Base-by-base conservation (phyloP, 2,329 filamentous ascomycete species). In the Apiospora phragmitis region DNA sequence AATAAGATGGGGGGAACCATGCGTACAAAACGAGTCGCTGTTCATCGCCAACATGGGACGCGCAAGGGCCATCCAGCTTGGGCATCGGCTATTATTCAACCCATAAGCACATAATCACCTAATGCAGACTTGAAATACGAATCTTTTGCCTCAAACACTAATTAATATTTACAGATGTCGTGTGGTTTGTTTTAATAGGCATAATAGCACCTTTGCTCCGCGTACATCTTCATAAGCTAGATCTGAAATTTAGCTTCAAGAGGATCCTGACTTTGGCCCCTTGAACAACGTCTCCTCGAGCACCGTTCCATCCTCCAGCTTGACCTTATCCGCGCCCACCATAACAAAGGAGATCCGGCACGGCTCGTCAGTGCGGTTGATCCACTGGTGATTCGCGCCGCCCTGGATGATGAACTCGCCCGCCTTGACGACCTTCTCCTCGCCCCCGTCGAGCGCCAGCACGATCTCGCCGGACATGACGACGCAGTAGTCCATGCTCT, bases 401-500 rank as follows among this genome's bases (percentile, higher is more conserved):
- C 81, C 76, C 74, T 85, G 81, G 0, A 85, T 77, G 43, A 84
- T 75, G n/a, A 81, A 73, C 59, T 85, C 83, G 14, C 83, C 83
- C 2, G 75, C 73, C 38, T 71, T 71, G 2, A 85, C 35, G 5
- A 75, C 78, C 71, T 77, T 83, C 75, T 83, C 82, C 70, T 85
- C 85, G 1, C 87, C 87, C 24, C 83, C 83, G 71, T 88, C 87
- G 7, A 89, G 77, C 5, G 84, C 70, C 77, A 89, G 80, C 71
- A 87, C 85, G 41, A 89, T 75, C 73, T 83, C 81, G 1, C 88
- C 88, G 73, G 89, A 86, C 8, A 89, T 74, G 3, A 89, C 82
- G 69, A 89, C 81, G 3, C 86, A 87, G 72, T 86, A 89, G 74
- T 89, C 87, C 5, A 89, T 78, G 55, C 82, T 86, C 73, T 86